Evolutionary conservation across 441 rosid genomes (phyloP).

Genomic region (Gossypium gossypioides): DNA sequence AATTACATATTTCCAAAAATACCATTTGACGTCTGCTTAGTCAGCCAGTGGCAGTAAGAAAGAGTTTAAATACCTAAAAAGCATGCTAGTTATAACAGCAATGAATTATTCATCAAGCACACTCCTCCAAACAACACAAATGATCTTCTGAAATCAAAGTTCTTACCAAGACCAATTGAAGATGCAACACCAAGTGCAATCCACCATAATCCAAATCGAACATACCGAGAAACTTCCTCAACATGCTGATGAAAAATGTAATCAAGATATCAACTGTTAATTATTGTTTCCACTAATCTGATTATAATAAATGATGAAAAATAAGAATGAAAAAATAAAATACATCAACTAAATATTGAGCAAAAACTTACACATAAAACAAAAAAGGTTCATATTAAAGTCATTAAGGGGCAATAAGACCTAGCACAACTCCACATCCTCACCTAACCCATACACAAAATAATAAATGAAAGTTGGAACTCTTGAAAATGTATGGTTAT

Average conservation of each 20-base stretch:
- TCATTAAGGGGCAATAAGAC: background rate
- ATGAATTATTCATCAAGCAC: background rate
- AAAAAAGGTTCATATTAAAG: background rate
- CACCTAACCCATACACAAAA: no score
- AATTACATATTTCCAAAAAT: background rate
- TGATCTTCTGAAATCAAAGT: constrained; percentile 1
- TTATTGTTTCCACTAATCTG: background rate
- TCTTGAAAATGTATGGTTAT: no score
- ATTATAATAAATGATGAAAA: background rate
- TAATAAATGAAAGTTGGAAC: no score
- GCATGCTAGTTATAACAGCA: background rate
- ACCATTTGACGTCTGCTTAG: constrained; percentile 1
- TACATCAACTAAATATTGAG: background rate
- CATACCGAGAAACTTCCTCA: constrained; percentile 57
- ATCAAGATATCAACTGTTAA: background rate
- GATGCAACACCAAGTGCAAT: constrained; percentile 91
- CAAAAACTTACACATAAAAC: background rate
- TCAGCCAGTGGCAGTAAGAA: background rate
- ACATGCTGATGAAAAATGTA: constrained; percentile 44
- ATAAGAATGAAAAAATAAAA: background rate
- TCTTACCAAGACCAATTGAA: constrained; percentile 94
- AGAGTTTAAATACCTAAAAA: background rate
- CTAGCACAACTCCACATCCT: no score
- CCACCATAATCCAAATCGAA: constrained; percentile 90
- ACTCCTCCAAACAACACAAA: background rate